Base-by-base conservation (phyloP, 202 grass and related monocot genomes). In the Panicum hallii region DNA sequence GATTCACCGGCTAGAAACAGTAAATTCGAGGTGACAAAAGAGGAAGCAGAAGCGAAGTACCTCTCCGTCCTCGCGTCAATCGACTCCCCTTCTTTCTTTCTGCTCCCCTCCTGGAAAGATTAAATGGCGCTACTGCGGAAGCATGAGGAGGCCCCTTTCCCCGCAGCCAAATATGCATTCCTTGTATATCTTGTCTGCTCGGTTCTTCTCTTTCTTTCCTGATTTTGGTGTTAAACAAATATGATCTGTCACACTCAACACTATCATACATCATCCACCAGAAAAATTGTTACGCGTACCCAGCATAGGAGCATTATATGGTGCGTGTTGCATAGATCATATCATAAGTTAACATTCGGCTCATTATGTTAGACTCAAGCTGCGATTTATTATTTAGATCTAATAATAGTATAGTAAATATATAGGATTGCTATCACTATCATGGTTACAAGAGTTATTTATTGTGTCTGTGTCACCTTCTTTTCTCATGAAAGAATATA, bases 61-160 rank as follows among this genome's bases (percentile, higher is more conserved):
- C 85, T 87, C 62, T 82, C 49, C 70, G 45, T 75, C 63, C 56
- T 53, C 67, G 67, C 45, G 46, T 43, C 68, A 79, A 78, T 53
- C 75, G 19, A 64, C 17, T 53, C 44, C 42, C 32, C 38, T 10
- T 53, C 70, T 63, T 8, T 30, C 66, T 81, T 22, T 58, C 17
- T 67, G 34, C 26, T 16, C n/a, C 14, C 15, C 1, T 8, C 28
- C 3, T 20, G 43, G 42, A 40, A 75, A 69, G 49, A 57, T 30
- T 70, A 26, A 13, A 74, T 11, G 66, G 49, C 20, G 45, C 17
- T 67, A 60, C 63, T 12, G 52, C 66, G 41, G 55, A 72, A 79
- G 56, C 56, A 82, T 74, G 47, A 75, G 3, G 60, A 9, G 20
- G 64, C 23, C 34, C 16, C 28, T 26, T 14, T 10, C 57, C 36